Conservation (phyloP, 2,329 filamentous ascomycete species). For the Fusarium hostae region DNA sequence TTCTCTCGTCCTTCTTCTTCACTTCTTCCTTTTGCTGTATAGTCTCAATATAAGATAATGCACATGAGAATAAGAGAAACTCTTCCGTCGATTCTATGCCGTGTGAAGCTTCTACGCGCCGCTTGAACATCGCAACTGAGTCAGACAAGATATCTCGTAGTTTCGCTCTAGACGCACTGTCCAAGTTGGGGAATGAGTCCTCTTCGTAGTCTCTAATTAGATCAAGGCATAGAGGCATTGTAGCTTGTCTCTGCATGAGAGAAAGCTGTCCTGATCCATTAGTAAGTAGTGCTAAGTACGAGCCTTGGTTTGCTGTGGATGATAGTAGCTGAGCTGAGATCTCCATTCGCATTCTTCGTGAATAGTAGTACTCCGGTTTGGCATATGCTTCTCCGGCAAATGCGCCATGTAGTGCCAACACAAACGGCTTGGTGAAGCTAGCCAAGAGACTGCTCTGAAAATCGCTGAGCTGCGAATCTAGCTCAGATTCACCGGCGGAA, state of each 20-base stretch:
- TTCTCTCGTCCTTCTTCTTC: fast-evolving
- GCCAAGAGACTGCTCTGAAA: not conserved
- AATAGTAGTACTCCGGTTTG: not conserved
- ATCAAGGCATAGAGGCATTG: not conserved
- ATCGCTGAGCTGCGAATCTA: not conserved
- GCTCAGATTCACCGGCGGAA: not conserved
- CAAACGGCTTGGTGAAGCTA: not conserved
- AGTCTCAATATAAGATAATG: not conserved
- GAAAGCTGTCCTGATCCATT: not conserved
- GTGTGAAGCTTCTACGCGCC: not conserved
- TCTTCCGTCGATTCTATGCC: not conserved
- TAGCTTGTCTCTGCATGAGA: not conserved
- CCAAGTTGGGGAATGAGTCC: not conserved
- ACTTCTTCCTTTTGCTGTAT: not conserved
- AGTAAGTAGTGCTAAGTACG: not conserved
- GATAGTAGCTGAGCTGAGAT: not conserved
- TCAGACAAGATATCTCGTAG: not conserved
- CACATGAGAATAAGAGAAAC: not conserved
- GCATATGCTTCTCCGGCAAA: not conserved
- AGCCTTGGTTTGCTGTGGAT: no score
- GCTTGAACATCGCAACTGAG: not conserved
- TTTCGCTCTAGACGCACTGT: not conserved
- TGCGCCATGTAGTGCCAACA: not conserved
- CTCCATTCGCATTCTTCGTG: not conserved
- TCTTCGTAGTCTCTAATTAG: not conserved